Evolutionary conservation across 805 yeast species (phyloP), one percentile per base, ranked within the genome.

Genomic region (Pichia scutulata): DNA sequence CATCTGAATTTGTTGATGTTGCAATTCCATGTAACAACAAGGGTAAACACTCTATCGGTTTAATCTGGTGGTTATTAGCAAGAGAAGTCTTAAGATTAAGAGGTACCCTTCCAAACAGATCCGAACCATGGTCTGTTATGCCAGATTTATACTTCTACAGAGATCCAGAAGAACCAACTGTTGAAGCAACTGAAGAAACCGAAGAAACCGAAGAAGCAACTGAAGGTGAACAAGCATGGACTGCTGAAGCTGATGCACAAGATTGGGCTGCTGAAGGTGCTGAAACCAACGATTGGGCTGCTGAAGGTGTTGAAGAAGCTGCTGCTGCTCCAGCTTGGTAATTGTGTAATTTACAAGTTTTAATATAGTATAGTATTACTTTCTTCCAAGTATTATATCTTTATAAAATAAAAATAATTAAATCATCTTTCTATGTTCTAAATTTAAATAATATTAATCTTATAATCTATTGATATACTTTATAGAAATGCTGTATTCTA

Each of bases 71-170:
- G 96, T 81, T 93, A 78, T 75, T 93, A 68, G 93, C 99, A 70
- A 89, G 99, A 80, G 99, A 93, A 81, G 98, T 93, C 68, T 84
- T 93, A 73, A 89, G 99, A 82, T 86, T 93, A 77, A 87, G 97
- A 81, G 99, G 99, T 73, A 84, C 89, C 72, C 77, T 93, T 66
- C 89, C 95, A 72, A 86, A 87, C 88, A 89, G 99, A 84, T 72
- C 86, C 65, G 88, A 93, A 76, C 84, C 86, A 75, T 93, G 99
- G 99, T 79, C 95, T 66, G 93, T 93, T 73, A 93, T 93, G 99
- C 98, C 98, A 76, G 99, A 93, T 81, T 84, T 93, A 76, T 93
- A 90, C 90, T 93, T 93, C 90, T 93, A 93, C 97, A 93, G 99
- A 85, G 97, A 93, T 81, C 99, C 99, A 72, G 98, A 92, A 82